Percentiles rank a stretch among this genome's conserved stretches.
phyloP scores from a whole-genome alignment of 2,329 filamentous ascomycete species.

The Aspergillus fischeri region DNA sequence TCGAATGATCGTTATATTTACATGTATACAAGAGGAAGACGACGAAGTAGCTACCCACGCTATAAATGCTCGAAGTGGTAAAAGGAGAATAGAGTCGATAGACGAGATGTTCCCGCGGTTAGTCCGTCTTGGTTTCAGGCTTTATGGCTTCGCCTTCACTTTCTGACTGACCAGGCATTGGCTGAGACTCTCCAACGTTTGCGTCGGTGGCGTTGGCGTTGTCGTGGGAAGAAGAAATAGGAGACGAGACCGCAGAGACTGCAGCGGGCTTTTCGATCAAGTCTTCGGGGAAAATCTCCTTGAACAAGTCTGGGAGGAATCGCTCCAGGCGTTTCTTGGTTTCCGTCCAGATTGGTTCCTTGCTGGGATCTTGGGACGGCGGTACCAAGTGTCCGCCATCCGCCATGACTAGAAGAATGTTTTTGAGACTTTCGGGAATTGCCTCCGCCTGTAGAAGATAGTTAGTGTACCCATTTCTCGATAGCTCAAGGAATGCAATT shows the following conservation, averaged over 20 bases:
- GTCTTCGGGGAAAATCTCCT: slow-evolving; percentile 53
- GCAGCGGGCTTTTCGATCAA: slow-evolving; percentile 18
- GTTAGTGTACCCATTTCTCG: slow-evolving; percentile 9
- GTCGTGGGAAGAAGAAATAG: slow-evolving; percentile 3
- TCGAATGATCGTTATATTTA: slow-evolving; percentile 3
- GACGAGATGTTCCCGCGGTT: neutral
- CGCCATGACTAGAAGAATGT: slow-evolving; percentile 91
- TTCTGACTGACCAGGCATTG: neutral
- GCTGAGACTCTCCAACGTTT: slow-evolving; percentile 3
- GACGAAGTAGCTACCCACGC: slow-evolving; percentile 7
- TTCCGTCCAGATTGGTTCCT: slow-evolving; percentile 57
- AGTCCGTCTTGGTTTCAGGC: neutral
- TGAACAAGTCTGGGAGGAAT: slow-evolving; percentile 57
- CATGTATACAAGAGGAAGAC: slow-evolving; percentile 4
- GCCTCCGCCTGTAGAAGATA: slow-evolving; percentile 69
- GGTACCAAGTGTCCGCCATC: slow-evolving; percentile 79
- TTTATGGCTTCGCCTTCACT: neutral
- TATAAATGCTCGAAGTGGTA: slow-evolving; percentile 13
- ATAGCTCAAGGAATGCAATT: neutral
- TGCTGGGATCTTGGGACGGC: slow-evolving; percentile 50
- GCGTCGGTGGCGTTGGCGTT: slow-evolving; percentile 12
- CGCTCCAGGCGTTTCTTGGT: slow-evolving; percentile 57
- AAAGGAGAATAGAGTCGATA: neutral
- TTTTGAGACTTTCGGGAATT: slow-evolving; percentile 91
- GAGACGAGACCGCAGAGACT: slow-evolving; percentile 16